These are phyloP conservation scores for Solanum hybrid DNA, from an alignment of 305 asterid species.

Conservation along the genomic window DNA sequence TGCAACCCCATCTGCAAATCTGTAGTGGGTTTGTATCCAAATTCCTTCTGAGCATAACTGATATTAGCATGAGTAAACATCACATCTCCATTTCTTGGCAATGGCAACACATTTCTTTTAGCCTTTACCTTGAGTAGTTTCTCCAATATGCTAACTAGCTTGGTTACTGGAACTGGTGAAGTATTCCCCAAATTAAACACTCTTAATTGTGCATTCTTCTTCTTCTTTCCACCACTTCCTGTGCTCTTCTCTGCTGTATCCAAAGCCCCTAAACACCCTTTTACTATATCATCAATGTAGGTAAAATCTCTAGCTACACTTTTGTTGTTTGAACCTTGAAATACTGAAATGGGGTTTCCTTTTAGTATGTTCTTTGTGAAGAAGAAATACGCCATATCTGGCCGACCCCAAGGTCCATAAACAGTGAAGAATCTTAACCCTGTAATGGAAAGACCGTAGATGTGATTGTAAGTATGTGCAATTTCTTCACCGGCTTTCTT, in stretches of 20 bases:
- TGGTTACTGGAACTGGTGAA: constrained; percentile 27
- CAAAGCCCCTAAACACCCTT: constrained; percentile 44
- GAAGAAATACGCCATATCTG: constrained; percentile 61
- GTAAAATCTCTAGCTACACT: constrained; percentile 59
- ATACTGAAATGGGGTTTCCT: constrained; percentile 41
- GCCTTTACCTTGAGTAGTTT: constrained; percentile 25
- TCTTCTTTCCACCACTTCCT: constrained; percentile 54
- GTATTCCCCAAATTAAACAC: constrained; percentile 35
- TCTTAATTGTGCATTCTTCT: constrained; percentile 19
- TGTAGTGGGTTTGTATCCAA: constrained; percentile 23
- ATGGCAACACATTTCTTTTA: constrained; percentile 15
- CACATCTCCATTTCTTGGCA: constrained; percentile 36
- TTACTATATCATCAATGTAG: constrained; percentile 49
- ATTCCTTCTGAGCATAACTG: constrained; percentile 29
- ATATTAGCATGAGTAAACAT: constrained; percentile 34
- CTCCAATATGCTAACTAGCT: constrained; percentile 30
- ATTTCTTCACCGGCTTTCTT: constrained; percentile 63
- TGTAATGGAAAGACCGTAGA: constrained; percentile 45
- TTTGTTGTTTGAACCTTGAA: constrained; percentile 35
- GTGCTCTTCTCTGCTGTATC: constrained; percentile 56
- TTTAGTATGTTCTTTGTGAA: constrained; percentile 38
- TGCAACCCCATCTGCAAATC: constrained; percentile 28
- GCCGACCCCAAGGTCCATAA: constrained; percentile 68
- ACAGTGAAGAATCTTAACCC: constrained; percentile 54
- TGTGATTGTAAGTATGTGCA: constrained; percentile 47